These are phyloP conservation scores for Leucocoprinus birnbaumii DNA, from an alignment of 768 basidiomycete species.

Conservation along the genomic window DNA sequence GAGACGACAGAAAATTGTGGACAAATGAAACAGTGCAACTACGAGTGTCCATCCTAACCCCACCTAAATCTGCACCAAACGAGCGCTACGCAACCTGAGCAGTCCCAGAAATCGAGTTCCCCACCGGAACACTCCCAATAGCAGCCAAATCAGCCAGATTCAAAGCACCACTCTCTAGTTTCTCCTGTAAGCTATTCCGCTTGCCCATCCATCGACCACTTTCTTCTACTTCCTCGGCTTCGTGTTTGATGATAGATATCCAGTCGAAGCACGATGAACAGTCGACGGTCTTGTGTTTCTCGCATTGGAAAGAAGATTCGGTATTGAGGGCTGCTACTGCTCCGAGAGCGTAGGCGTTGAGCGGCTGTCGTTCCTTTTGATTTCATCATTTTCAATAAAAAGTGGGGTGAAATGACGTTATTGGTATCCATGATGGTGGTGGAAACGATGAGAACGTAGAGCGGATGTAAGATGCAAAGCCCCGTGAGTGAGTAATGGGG, in stretches of 20 bases:
- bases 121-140: neutral
- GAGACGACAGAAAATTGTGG: too few species aligned
- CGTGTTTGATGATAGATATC: slow-evolving; percentile 25
- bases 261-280: slow-evolving; percentile 34
- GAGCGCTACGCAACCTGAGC: neutral
- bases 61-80: too few species aligned
- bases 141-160: neutral
- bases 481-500: neutral
- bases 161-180: slow-evolving; percentile 2
- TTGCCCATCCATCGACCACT: slow-evolving; percentile 23
- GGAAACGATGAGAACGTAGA: neutral
- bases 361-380: slow-evolving; percentile 12
- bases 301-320: slow-evolving; percentile 21
- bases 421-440: neutral
- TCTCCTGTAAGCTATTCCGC: slow-evolving; percentile 14
- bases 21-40: too few species aligned
- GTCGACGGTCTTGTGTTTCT: slow-evolving; percentile 23
- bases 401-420: neutral
- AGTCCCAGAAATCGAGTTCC: neutral
- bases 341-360: slow-evolving; percentile 12
- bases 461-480: neutral
- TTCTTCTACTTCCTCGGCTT: slow-evolving; percentile 20
- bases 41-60: too few species aligned
- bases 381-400: neutral
- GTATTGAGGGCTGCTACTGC: slow-evolving; percentile 11